Base-by-base conservation (phyloP, 345 rosid species). In the Microthlaspi erraticum region DNA sequence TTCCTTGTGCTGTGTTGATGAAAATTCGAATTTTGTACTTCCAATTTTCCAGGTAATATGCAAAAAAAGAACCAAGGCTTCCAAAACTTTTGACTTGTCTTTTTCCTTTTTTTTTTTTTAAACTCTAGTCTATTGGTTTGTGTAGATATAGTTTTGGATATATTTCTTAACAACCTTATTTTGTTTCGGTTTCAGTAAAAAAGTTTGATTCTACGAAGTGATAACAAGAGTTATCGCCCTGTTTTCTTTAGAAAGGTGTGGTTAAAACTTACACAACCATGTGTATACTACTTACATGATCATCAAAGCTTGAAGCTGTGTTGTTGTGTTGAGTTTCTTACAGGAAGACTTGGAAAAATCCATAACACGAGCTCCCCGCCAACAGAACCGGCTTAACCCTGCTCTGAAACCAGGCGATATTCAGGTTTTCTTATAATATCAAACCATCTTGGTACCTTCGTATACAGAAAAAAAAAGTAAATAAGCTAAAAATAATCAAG, bases 321-420 rank as follows among this genome's bases (percentile, higher is more conserved):
- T 43, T n/a, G n/a, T n/a, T n/a, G n/a, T n/a, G n/a, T n/a, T 72
- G 60, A 43, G 6, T 29, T 29, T 61, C 23, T 60, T 39, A 20
- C 69, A 90, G 96, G 97, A 90, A 84, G 98, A 93, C 79, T 76
- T 90, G 66, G 94, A 90, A 50, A 86, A 81, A 34, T 90, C 98
- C 5, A 78, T 88, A 26, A n/a, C 16, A 37, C 83, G 88, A 78
- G 98, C 97, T 54, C 83, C 98, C 14, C 69, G 46, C 7, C 80
- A 87, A 11, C 97, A 90, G 77, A 85, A 83, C 71, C 81, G 79
- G 66, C 75, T 90, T 65, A 93, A 87, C 83, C 98, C 97, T 54
- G 81, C 84, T 37, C 36, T 84, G 14, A 87, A 77, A 77, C 80
- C 73, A 8, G 96, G 92, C 36, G 98, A 88, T 71, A 87, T 88